Evolutionary conservation across 2,329 filamentous ascomycete genomes (phyloP), one percentile per base, ranked within the genome.

Genomic region (Atkinsonella hypoxylon): DNA sequence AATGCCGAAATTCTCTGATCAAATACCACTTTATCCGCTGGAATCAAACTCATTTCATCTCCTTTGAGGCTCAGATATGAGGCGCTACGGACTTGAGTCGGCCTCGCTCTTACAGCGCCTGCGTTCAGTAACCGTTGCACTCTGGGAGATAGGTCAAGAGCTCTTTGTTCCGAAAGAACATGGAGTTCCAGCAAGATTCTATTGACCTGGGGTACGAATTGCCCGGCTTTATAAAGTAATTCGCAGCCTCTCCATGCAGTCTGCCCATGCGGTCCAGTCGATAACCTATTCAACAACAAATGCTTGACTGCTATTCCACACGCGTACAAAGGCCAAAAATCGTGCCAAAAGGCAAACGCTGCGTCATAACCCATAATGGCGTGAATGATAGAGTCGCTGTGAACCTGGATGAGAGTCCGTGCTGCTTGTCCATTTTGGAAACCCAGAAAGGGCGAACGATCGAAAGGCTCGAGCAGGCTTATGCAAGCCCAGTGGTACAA

Each of bases 281-380:
- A 9, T 2, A 5, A 2, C 7, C 43, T 39, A 11, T 49, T 40
- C 22, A 45, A 40, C 2, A 51, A 11, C 13, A 51, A 30, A n/a
- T 48, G 32, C 32, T 39, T 42, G 34, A 51, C 53, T 2, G 49
- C 50, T 4, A 42, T 22, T 17, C 41, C 48, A 34, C 55, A 54
- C 2, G 55, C 50, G n/a, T 53, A 50, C 12, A 43, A 22, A 30
- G 54, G 49, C 52, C 58, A 61, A 42, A 56, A 55, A 38, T 60
- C 59, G 41, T 57, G 53, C 20, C 50, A 56, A 49, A 57, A 51
- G 30, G 57, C 56, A 36, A 58, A 56, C 1, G 49, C 55, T n/a
- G 56, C 53, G 38, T 62, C 59, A 17, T 60, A 63, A 47, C 58
- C 58, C 48, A 54, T 56, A n/a, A 61, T 40, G 5, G 50, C 34